A percentile compares a stretch with the other conserved stretches of the same genome.
Evolutionary conservation across 495 filamentous ascomycete genomes (phyloP).

Genomic region (Endocarpon pusillum): DNA sequence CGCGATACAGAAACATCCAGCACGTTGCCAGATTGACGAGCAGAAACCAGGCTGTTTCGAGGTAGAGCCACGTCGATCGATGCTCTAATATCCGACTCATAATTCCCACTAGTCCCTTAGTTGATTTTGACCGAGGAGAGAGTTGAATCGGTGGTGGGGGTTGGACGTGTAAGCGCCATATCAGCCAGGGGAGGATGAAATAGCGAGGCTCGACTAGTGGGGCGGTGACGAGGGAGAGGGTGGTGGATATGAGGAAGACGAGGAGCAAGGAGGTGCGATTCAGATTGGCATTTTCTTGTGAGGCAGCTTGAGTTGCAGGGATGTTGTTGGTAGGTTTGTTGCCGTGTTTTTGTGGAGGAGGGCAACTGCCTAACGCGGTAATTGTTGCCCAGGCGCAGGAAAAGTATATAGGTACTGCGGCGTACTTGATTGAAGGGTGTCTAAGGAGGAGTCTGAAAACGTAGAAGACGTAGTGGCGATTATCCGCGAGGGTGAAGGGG

Average conservation of each 20-base stretch:
- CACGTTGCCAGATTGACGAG: constrained; percentile 55
- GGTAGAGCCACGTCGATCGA: constrained; percentile 36
- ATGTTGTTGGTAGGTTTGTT: constrained; percentile 3
- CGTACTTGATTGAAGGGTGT: constrained; percentile 46
- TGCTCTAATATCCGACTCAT: constrained; percentile 1
- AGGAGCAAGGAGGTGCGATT: constrained; percentile 37
- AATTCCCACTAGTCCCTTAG: background rate
- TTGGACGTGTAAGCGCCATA: constrained; percentile 75
- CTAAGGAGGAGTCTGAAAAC: constrained; percentile 72
- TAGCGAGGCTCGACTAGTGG: constrained; percentile 90
- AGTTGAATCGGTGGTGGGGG: constrained; percentile 11
- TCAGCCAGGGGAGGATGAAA: constrained; percentile 86
- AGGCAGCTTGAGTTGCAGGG: constrained; percentile 7
- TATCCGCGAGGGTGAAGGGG: constrained; percentile 91
- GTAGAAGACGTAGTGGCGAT: constrained; percentile 94
- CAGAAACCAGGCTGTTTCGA: constrained; percentile 70
- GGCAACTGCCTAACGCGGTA: constrained; percentile 34
- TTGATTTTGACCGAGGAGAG: constrained; percentile 7
- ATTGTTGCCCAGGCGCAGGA: constrained; percentile 41
- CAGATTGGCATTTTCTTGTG: constrained; percentile 12
- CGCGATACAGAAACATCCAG: constrained; percentile 62
- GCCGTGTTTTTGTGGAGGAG: constrained; percentile 13
- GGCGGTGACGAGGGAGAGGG: constrained; percentile 65
- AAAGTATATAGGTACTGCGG: constrained; percentile 45
- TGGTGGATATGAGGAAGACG: constrained; percentile 54